phyloP scores from a whole-genome alignment of 176 grass and related monocot genomes.

The Carex pumila region DNA sequence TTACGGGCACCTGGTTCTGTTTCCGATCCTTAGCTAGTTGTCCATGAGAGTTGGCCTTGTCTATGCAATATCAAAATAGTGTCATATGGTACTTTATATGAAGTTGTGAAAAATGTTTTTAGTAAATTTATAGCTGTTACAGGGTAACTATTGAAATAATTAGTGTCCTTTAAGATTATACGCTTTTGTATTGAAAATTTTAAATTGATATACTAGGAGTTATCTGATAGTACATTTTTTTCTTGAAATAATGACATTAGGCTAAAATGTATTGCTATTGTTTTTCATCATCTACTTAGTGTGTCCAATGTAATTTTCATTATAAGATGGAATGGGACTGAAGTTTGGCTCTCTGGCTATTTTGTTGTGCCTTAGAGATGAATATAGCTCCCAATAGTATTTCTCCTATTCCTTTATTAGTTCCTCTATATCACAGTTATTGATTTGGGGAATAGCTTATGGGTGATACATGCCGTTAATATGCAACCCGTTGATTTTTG shows the following conservation, averaged over 20 bases:
- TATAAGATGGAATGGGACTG: slow-evolving; percentile 33
- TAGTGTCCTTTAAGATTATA: not conserved
- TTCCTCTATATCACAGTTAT: slow-evolving; percentile 25
- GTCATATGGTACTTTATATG: not conserved
- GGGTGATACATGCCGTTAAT: slow-evolving; percentile 3
- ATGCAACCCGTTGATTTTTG: not conserved
- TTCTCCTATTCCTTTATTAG: not conserved
- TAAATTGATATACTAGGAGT: too few species aligned
- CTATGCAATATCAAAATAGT: not conserved
- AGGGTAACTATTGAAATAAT: not conserved
- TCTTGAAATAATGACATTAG: not conserved
- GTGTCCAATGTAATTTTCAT: not conserved
- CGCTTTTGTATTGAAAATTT: too few species aligned
- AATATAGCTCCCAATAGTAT: slow-evolving; percentile 62
- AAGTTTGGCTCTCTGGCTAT: slow-evolving; percentile 54
- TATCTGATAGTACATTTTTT: not conserved
- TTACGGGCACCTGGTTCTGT: not conserved
- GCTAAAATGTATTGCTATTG: not conserved
- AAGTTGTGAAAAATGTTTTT: not conserved
- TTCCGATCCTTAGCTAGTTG: not conserved
- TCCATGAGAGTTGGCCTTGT: not conserved
- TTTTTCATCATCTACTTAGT: not conserved
- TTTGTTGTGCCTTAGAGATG: slow-evolving; percentile 47
- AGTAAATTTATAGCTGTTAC: too few species aligned
- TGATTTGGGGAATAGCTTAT: slow-evolving; percentile 4